Base-by-base conservation (phyloP, 768 basidiomycete species). In the Tubosaeta brunneosetosa region DNA sequence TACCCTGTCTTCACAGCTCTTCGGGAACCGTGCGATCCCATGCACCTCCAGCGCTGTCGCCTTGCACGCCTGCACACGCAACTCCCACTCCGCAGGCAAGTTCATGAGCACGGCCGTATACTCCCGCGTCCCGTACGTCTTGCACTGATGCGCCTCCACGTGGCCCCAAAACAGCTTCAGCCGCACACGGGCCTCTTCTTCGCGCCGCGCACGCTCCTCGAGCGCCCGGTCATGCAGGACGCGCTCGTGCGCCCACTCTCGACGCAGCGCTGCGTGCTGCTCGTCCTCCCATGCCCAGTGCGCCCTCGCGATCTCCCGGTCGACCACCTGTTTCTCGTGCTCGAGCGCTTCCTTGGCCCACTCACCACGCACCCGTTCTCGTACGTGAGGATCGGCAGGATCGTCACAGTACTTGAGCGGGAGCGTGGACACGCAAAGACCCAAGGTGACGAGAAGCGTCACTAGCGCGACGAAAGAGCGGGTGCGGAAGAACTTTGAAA, bases 81-180 rank as follows among this genome's bases (percentile, higher is more conserved):
- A 52, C 38, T 46, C 50, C 49, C 66, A 70, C 7, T 42, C 27
- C 13, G 26, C 17, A 2, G 68, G 71, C 2, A 69, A 49, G 37
- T 72, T 72, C 44, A 56, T 53, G 0, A 72, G 50, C 6, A 58
- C 47, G 0, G 71, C 70, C 10, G 64, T 62, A 10, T 70, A 73
- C 51, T 64, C 61, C 31, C 66, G 55, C 26, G 61, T 63, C 1
- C 57, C 65, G 14, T 64, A 70, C 0, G 63, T 59, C 25, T 51
- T 60, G 56, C 71, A 72, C 27, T 57, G 47, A 19, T 65, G 61
- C 3, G 50, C 43, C 16, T 53, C 47, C 25, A 63, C 42, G 1
- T 29, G 42, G 11, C 44, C 55, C 66, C 67, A 68, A 31, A 47
- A 63, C 44, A 72, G 49, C 17, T 51, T 27, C 8, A 66, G 61